phyloP scores from a whole-genome alignment of 2,329 filamentous ascomycete genomes.

The Orbilia quercus region DNA sequence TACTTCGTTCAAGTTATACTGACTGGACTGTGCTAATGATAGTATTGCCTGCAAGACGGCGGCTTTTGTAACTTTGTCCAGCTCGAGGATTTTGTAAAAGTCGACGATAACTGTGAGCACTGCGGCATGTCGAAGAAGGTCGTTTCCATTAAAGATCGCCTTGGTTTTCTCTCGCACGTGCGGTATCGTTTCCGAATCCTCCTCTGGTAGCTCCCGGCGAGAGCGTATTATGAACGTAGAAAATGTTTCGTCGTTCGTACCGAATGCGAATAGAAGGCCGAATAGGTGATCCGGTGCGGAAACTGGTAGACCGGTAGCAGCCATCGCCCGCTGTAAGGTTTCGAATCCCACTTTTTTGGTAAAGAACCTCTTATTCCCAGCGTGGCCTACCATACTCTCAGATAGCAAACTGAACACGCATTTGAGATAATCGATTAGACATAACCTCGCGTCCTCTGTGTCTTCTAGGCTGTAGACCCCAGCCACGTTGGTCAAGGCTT shows the following conservation, averaged over 20 bases:
- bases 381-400: slow-evolving; percentile 79
- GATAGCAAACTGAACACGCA: slow-evolving; percentile 78
- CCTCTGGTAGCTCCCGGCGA: slow-evolving; percentile 51
- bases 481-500: slow-evolving; percentile 75
- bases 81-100: slow-evolving; percentile 59
- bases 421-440: slow-evolving; percentile 76
- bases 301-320: slow-evolving; percentile 73
- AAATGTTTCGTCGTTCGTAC: slow-evolving; percentile 79
- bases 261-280: slow-evolving; percentile 82
- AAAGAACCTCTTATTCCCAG: slow-evolving; percentile 91
- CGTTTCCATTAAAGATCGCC: slow-evolving; percentile 59
- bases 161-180: slow-evolving; percentile 58
- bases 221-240: slow-evolving; percentile 55
- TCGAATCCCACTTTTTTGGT: slow-evolving; percentile 81
- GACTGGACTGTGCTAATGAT: slow-evolving; percentile 71
- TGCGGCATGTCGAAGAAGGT: slow-evolving; percentile 63
- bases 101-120: slow-evolving; percentile 63
- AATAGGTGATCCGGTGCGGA: slow-evolving; percentile 81
- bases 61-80: slow-evolving; percentile 66
- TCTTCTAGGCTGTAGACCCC: slow-evolving; percentile 74
- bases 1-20: slow-evolving; percentile 76
- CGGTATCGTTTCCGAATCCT: slow-evolving; percentile 14
- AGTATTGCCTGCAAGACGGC: slow-evolving; percentile 74
- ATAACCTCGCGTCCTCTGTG: slow-evolving; percentile 70
- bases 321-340: slow-evolving; percentile 77